Base-by-base conservation (phyloP, 257 asterid genomes). In the Primulina eburnea region DNA sequence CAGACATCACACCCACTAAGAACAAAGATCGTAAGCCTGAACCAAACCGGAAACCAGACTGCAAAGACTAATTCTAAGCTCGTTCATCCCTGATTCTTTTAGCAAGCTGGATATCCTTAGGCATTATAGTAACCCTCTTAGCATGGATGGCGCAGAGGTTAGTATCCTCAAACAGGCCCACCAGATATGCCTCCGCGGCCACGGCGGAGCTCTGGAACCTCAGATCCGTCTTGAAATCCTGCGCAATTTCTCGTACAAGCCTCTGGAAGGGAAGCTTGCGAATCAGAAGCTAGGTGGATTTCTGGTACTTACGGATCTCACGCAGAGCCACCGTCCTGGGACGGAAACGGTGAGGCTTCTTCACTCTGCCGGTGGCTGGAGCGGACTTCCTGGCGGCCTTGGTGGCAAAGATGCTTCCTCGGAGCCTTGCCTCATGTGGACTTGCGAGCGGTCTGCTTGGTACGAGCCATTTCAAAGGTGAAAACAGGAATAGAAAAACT, bases 391-490 rank as follows among this genome's bases (percentile, higher is more conserved):
- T 82, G 2, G 95, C 95, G 10, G 95, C 92, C 83, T 88, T 88
- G 64, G 92, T 88, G 38, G 95, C 95, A 2, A n/a, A 88, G 83
- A 53, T 88, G 95, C 90, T 88, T 88, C 60, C 92, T 74, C 1
- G 95, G 95, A 1, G 95, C 95, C 81, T 88, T 86, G 35, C 90
- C 95, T 26, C 95, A 92, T 38, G 92, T 88, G 47, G 91, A 88
- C 61, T 88, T 88, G 62, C 91, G 87, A 2, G 95, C 95, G 0
- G 95, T 85, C 64, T 88, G 95, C 85, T 88, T 85, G 6, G 95
- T 88, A 50, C 95, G 87, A 11, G 95, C 95, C 91, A 86, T 84
- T 66, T 53, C 1, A 26, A 2, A 4, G 24, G 2, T 11, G 0
- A 38, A 40, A 50, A 8, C 11, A 4, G 64, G 6, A 5, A 28